phyloP scores from a whole-genome alignment of 257 asterid genomes.

The Linaria vulgaris region DNA sequence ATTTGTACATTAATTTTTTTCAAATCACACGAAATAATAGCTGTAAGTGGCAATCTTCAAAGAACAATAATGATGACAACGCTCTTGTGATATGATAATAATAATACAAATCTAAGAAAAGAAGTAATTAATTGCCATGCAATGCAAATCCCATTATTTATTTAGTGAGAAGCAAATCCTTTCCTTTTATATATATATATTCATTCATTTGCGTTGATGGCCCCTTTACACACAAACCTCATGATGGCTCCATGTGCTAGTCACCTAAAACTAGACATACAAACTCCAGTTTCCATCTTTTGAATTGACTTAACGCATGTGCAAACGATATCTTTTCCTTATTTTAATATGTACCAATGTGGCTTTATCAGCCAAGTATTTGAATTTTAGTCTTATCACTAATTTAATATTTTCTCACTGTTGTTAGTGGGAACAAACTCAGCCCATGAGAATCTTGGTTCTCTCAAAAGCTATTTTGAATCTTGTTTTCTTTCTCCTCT shows the following conservation, averaged over 20 bases:
- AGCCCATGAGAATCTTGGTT: constrained; percentile 53
- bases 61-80: too few species aligned
- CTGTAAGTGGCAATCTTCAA: too few species aligned
- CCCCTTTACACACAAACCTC: neutral
- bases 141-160: too few species aligned
- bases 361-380: neutral
- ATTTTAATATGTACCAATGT: neutral
- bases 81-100: too few species aligned
- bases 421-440: constrained; percentile 46
- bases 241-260: neutral
- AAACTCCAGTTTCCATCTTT: neutral
- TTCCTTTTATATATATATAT: too few species aligned
- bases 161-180: too few species aligned
- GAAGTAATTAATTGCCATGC: too few species aligned
- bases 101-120: too few species aligned
- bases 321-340: neutral
- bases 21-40: too few species aligned
- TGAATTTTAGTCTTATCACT: neutral
- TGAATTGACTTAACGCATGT: neutral
- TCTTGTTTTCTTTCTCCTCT: constrained; percentile 44
- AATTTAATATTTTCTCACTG: constrained; percentile 27
- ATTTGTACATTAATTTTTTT: too few species aligned
- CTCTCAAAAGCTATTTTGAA: constrained; percentile 45
- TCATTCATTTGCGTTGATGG: neutral
- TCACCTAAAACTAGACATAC: constrained; percentile 14